Conservation (phyloP, 495 filamentous ascomycete species). For the Lepraria neglecta region DNA sequence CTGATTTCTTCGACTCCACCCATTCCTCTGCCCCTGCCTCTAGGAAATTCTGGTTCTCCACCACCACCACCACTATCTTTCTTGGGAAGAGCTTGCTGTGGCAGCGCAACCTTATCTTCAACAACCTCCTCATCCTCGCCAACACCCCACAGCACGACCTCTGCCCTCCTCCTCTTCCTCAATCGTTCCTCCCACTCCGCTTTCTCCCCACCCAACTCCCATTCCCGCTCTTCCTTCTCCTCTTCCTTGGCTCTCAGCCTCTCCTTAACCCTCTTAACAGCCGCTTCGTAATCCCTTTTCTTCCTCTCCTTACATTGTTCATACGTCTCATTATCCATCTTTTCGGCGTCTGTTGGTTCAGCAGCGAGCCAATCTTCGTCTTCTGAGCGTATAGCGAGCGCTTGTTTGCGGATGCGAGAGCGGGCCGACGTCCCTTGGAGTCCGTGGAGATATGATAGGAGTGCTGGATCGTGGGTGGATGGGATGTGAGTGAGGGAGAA, state of each 20-base stretch:
- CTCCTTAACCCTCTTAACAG: constrained; percentile 42
- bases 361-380: constrained; percentile 35
- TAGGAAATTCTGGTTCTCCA: background rate
- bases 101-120: constrained; percentile 12
- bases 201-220: constrained; percentile 32
- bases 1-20: constrained; percentile 29
- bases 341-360: constrained; percentile 30
- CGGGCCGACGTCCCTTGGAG: constrained; percentile 60
- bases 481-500: constrained; percentile 65
- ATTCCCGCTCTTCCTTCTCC: constrained; percentile 33
- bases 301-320: constrained; percentile 31
- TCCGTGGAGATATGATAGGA: constrained; percentile 65
- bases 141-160: constrained; percentile 42
- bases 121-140: constrained; percentile 34
- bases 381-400: constrained; percentile 46
- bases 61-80: background rate
- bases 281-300: constrained; percentile 49
- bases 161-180: constrained; percentile 42
- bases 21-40: constrained; percentile 5
- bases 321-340: constrained; percentile 34
- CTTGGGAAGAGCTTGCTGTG: background rate
- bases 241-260: constrained; percentile 32
- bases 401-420: constrained; percentile 53
- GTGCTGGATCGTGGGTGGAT: constrained; percentile 52
- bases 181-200: constrained; percentile 38